Percentiles rank a stretch among this genome's conserved stretches.
These are phyloP conservation scores for Gryganskiella cystojenkinii DNA, from an alignment of 192 early-diverging fungal genomes.

Conservation along the genomic window DNA sequence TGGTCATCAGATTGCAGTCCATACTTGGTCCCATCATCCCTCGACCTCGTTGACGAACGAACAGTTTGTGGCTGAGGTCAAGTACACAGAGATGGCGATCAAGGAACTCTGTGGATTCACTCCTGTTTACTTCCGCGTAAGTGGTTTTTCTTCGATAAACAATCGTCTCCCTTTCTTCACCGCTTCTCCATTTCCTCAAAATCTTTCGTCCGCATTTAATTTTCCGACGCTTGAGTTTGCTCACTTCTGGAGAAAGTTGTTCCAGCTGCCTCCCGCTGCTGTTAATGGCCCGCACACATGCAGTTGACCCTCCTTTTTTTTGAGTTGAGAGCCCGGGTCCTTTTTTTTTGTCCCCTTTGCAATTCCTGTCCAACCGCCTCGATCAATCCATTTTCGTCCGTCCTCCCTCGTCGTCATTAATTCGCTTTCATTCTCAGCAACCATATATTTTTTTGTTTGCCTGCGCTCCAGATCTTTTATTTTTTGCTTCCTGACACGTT, in stretches of 20 bases:
- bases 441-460: no score
- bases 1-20: conserved; percentile 42
- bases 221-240: no score
- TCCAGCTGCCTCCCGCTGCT: no score
- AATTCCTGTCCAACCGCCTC: conserved; percentile 22
- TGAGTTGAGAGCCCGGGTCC: no score
- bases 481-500: no score
- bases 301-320: no score
- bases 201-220: conserved; percentile 48
- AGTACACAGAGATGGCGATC: conserved; percentile 70
- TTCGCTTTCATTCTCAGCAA: no score
- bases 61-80: conserved; percentile 74
- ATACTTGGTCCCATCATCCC: conserved; percentile 67
- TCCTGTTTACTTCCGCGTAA: conserved; percentile 61
- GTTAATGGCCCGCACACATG: no score
- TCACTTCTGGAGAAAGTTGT: no score
- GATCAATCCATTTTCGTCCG: conserved; percentile 42
- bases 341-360: conserved; percentile 16
- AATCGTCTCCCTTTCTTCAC: background rate
- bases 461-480: no score
- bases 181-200: conserved; percentile 5
- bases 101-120: conserved; percentile 60
- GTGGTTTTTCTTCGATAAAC: conserved; percentile 1
- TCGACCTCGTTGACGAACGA: conserved; percentile 70
- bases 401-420: no score